A percentile compares a stretch with the other conserved stretches of the same genome.
Conservation (phyloP, 768 basidiomycete species). For the Strobilomyces dryophilus region DNA sequence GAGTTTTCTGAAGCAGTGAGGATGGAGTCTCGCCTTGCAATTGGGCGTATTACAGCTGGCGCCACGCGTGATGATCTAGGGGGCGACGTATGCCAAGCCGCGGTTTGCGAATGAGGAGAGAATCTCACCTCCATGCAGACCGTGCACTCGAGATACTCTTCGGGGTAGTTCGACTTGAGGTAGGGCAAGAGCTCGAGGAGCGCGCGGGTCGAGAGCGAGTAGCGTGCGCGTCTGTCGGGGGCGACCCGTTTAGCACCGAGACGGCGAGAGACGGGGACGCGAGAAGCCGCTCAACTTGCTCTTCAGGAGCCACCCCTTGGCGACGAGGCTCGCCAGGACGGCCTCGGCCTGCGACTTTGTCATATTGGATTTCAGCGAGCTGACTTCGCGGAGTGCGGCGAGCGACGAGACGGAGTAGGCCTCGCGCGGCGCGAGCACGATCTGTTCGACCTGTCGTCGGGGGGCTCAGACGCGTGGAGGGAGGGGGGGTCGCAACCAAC, state of each 20-base stretch:
- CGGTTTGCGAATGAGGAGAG: background rate
- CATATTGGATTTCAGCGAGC: conserved; percentile 55
- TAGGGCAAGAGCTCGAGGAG: conserved; percentile 72
- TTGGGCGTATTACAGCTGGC: conserved; percentile 55
- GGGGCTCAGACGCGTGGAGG: background rate
- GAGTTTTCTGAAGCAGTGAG: conserved; percentile 56
- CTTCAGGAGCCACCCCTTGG: conserved; percentile 74
- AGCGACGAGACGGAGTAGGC: conserved; percentile 75
- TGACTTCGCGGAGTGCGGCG: conserved; percentile 70
- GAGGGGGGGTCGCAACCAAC: conserved; percentile 18
- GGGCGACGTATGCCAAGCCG: background rate
- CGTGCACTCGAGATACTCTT: conserved; percentile 68
- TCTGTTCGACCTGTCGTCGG: conserved; percentile 70
- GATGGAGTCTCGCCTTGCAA: conserved; percentile 63
- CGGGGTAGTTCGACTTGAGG: conserved; percentile 66
- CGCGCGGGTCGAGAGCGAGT: conserved; percentile 71
- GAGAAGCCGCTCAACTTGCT: conserved; percentile 55
- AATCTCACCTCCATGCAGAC: conserved; percentile 63
- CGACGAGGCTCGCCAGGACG: conserved; percentile 74
- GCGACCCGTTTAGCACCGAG: conserved; percentile 7
- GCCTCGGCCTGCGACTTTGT: conserved; percentile 72
- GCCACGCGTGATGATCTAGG: conserved; percentile 66
- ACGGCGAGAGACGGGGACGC: background rate
- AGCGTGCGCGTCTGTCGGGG: conserved; percentile 53
- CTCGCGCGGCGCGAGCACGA: conserved; percentile 75